These are phyloP conservation scores for Apiospora phragmitis DNA, from an alignment of 2,329 filamentous ascomycete genomes.

Conservation along the genomic window DNA sequence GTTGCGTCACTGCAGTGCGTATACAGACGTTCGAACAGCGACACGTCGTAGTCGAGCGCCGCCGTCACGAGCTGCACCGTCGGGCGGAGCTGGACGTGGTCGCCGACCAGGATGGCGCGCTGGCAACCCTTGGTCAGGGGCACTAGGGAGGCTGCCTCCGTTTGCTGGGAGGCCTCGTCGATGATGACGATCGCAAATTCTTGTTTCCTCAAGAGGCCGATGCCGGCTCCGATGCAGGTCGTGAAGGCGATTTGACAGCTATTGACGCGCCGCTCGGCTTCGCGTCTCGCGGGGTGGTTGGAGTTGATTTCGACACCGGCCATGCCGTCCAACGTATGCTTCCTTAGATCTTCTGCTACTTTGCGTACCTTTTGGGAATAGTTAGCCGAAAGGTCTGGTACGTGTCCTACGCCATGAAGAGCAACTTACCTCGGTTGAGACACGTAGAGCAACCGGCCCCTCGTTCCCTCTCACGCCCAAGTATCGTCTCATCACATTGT, in stretches of 20 bases:
- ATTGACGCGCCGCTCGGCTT: slow-evolving; percentile 39
- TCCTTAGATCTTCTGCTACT: slow-evolving; percentile 33
- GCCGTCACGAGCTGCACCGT: slow-evolving; percentile 39
- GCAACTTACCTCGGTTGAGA: background rate
- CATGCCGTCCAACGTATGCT: slow-evolving; percentile 38
- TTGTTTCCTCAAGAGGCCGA: slow-evolving; percentile 39
- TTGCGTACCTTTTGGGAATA: slow-evolving; percentile 30
- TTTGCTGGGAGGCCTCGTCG: slow-evolving; percentile 49
- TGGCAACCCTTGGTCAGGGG: slow-evolving; percentile 42
- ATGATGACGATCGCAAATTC: slow-evolving; percentile 42
- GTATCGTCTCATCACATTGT: slow-evolving; percentile 42
- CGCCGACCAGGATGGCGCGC: slow-evolving; percentile 44
- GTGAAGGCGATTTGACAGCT: slow-evolving; percentile 42
- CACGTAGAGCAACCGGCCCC: background rate
- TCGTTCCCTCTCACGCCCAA: slow-evolving; percentile 16
- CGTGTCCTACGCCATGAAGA: background rate
- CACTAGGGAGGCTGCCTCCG: slow-evolving; percentile 41
- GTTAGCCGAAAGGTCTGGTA: background rate
- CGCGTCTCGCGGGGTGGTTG: slow-evolving; percentile 29
- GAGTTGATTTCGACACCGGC: slow-evolving; percentile 29
- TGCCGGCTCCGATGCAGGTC: slow-evolving; percentile 42
- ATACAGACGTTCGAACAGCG: slow-evolving; percentile 44
- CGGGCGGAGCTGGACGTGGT: slow-evolving; percentile 47
- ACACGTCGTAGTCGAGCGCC: slow-evolving; percentile 39
- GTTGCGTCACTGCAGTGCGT: too few relatives aligned